phyloP scores from a whole-genome alignment of 371 early-diverging fungal species.

The Mucor ambiguus region DNA sequence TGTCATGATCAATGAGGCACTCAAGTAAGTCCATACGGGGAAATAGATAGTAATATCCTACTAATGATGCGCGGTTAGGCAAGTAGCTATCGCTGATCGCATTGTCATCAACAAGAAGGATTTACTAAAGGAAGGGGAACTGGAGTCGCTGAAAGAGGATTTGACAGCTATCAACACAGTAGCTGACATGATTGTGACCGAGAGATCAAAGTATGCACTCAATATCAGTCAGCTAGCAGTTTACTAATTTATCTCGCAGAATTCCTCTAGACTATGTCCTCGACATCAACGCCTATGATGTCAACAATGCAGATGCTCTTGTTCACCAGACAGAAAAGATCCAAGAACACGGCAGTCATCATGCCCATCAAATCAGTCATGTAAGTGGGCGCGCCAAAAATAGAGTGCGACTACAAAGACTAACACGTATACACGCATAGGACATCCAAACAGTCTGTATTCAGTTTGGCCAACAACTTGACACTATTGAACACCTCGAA shows the following conservation, averaged over 20 bases:
- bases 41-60: background rate
- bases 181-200: conserved; percentile 60
- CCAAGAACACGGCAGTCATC: conserved; percentile 29
- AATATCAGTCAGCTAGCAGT: background rate
- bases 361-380: conserved; percentile 49
- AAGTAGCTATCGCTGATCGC: conserved; percentile 95
- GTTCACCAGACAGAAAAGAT: conserved; percentile 38
- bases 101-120: conserved; percentile 96
- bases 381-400: conserved; percentile 20
- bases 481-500: conserved; percentile 59
- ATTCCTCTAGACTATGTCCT: conserved; percentile 78
- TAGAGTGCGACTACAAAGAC: background rate
- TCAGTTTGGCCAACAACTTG: conserved; percentile 41
- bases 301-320: conserved; percentile 37
- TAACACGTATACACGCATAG: conserved; percentile 27
- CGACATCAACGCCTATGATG: conserved; percentile 77
- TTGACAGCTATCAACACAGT: conserved; percentile 62
- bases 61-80: conserved; percentile 48
- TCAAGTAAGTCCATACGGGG: conserved; percentile 47
- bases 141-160: conserved; percentile 54
- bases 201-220: conserved; percentile 52
- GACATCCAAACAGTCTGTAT: conserved; percentile 59
- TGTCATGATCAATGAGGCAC: conserved; percentile 69
- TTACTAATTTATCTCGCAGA: conserved; percentile 19
- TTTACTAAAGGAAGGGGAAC: conserved; percentile 57